A percentile compares a stretch with the other conserved stretches of the same genome.
Conservation (phyloP, 75 land plant genomes). For the Cunninghamia lanceolata region DNA sequence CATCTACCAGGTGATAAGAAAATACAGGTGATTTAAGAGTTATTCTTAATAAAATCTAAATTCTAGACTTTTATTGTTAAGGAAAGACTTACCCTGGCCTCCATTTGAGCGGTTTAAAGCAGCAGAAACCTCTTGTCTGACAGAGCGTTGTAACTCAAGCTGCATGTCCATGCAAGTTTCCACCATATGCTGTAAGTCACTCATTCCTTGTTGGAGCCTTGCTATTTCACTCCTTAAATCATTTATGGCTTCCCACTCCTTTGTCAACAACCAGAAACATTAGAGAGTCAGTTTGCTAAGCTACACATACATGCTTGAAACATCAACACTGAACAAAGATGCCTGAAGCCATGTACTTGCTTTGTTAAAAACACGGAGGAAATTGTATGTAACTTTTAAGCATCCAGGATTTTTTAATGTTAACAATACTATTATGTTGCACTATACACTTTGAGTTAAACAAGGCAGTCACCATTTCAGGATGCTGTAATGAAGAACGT, state of each 20-base stretch:
- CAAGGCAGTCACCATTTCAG: conserved; percentile 46
- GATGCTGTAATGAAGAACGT: conserved; percentile 53
- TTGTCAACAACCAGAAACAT: conserved; percentile 8
- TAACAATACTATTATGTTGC: background rate
- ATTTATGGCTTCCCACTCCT: conserved; percentile 82
- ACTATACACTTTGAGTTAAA: background rate
- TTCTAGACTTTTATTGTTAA: background rate
- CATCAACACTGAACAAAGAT: background rate
- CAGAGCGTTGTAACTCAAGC: conserved; percentile 87
- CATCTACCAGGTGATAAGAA: background rate
- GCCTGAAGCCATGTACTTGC: background rate
- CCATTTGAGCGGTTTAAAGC: conserved; percentile 73
- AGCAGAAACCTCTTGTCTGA: conserved; percentile 91
- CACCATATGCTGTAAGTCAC: conserved; percentile 85
- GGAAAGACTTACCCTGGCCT: conserved; percentile 48
- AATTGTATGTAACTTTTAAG: background rate
- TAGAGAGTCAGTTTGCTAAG: background rate
- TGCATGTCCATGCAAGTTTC: conserved; percentile 99
- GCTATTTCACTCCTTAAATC: conserved; percentile 77
- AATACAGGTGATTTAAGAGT: background rate
- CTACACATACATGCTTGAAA: background rate
- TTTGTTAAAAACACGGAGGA: no score
- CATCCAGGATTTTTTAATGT: background rate
- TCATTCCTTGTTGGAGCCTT: conserved; percentile 83
- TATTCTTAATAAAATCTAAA: background rate